These are phyloP conservation scores for Gossypium sturtianum DNA, from an alignment of 345 rosid species.

Conservation along the genomic window DNA sequence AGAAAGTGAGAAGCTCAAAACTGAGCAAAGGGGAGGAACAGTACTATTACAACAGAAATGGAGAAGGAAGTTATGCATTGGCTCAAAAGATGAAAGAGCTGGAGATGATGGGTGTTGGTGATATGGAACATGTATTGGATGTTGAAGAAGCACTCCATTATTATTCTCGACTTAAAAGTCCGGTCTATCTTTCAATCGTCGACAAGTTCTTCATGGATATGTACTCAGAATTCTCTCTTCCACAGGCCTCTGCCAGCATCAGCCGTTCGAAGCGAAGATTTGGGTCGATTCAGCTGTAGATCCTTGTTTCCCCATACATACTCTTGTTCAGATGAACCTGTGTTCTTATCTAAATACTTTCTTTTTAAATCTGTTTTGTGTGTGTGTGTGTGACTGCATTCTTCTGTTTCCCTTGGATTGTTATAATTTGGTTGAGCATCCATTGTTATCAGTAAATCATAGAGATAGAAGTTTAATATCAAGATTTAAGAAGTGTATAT, in stretches of 20 bases:
- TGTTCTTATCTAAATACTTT: not conserved
- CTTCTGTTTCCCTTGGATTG: not conserved
- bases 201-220: constrained; percentile 79
- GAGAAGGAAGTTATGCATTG: constrained; percentile 34
- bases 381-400: not conserved
- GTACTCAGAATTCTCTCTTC: constrained; percentile 64
- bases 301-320: not conserved
- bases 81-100: constrained; percentile 80
- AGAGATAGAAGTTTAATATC: not conserved
- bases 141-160: constrained; percentile 82
- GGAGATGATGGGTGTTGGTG: constrained; percentile 73
- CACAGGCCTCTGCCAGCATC: constrained; percentile 36
- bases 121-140: constrained; percentile 70
- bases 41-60: constrained; percentile 13
- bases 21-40: constrained; percentile 22
- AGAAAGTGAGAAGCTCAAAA: constrained; percentile 21
- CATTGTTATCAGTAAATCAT: not conserved
- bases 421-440: not conserved
- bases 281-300: constrained; percentile 43
- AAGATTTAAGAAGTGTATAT: not conserved
- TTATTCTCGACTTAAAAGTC: constrained; percentile 77
- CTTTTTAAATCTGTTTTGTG: not conserved
- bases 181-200: constrained; percentile 77
- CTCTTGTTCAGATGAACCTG: not conserved
- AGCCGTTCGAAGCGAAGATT: constrained; percentile 41